Percentiles rank a stretch among this genome's conserved stretches.
Evolutionary conservation across 257 asterid species (phyloP).

Genomic region (Echites panduratus): DNA sequence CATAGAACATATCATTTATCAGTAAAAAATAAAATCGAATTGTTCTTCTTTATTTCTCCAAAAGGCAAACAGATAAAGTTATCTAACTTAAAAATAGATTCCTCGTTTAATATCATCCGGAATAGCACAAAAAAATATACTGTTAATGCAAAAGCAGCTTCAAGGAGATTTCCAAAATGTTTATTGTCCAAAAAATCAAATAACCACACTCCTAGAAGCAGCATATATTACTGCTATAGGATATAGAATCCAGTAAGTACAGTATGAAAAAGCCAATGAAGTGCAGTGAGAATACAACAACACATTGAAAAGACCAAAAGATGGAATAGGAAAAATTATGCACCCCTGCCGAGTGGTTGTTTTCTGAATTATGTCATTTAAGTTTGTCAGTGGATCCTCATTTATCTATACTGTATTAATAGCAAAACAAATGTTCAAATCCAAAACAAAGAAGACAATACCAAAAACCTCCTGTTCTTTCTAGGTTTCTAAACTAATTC

Average conservation of each 20-base stretch:
- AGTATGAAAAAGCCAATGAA: not conserved
- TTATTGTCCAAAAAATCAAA: not conserved
- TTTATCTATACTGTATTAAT: not conserved
- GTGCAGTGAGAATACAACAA: not conserved
- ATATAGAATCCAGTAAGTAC: not conserved
- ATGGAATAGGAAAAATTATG: not conserved
- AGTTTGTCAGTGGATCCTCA: not conserved
- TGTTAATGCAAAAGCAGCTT: not conserved
- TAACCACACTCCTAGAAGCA: not conserved
- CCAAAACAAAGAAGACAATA: not conserved
- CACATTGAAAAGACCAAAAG: not conserved
- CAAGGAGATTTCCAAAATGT: not conserved
- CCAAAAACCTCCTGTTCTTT: not conserved
- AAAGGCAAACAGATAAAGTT: not conserved
- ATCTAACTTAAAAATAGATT: not conserved
- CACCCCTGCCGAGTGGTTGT: not conserved
- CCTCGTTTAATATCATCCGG: not conserved
- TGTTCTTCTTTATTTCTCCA: not conserved
- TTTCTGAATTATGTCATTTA: not conserved
- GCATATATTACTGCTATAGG: not conserved
- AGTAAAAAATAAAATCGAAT: no score
- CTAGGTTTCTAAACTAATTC: not conserved
- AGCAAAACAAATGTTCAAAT: not conserved
- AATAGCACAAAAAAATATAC: not conserved
- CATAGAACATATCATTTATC: conserved; percentile 5